phyloP scores from a whole-genome alignment of 2,329 filamentous ascomycete species.

The Tothia fuscella region DNA sequence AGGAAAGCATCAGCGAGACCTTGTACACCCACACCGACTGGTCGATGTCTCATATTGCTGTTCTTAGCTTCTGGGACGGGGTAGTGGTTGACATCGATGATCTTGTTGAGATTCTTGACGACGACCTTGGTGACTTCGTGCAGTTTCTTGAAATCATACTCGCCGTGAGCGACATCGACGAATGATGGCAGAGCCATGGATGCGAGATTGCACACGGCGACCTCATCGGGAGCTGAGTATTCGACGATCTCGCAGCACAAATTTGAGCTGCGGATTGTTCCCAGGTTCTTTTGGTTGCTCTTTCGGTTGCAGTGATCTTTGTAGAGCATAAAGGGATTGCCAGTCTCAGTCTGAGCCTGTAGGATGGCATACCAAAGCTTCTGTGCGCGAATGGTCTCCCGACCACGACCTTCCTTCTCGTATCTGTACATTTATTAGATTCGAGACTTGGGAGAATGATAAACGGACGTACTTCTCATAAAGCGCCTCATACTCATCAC shows the following conservation, averaged over 20 bases:
- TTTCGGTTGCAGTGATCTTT: slow-evolving; percentile 98
- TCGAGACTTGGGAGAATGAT: not conserved
- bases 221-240: slow-evolving; percentile 94
- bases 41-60: slow-evolving; percentile 95
- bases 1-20: slow-evolving; percentile 97
- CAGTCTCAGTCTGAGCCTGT: slow-evolving; percentile 96
- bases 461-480: slow-evolving; percentile 50
- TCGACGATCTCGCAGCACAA: slow-evolving; percentile 98
- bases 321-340: slow-evolving; percentile 99
- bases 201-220: slow-evolving; percentile 95
- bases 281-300: slow-evolving; percentile 99
- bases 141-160: slow-evolving; percentile 92
- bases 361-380: slow-evolving; percentile 99
- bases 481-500: slow-evolving; percentile 90
- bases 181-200: slow-evolving; percentile 86
- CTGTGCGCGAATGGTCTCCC: slow-evolving; percentile 88
- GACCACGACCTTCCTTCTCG: slow-evolving; percentile 75
- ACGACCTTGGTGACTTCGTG: slow-evolving; percentile 90
- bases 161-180: slow-evolving; percentile 72
- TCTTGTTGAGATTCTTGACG: slow-evolving; percentile 91
- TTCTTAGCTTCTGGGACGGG: slow-evolving; percentile 87
- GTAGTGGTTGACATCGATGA: slow-evolving; percentile 97
- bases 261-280: slow-evolving; percentile 96
- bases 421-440: slow-evolving; percentile 43
- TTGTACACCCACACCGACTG: slow-evolving; percentile 92